Evolutionary conservation across 257 asterid species (phyloP).

Genomic region (Plectranthus barbatus): DNA sequence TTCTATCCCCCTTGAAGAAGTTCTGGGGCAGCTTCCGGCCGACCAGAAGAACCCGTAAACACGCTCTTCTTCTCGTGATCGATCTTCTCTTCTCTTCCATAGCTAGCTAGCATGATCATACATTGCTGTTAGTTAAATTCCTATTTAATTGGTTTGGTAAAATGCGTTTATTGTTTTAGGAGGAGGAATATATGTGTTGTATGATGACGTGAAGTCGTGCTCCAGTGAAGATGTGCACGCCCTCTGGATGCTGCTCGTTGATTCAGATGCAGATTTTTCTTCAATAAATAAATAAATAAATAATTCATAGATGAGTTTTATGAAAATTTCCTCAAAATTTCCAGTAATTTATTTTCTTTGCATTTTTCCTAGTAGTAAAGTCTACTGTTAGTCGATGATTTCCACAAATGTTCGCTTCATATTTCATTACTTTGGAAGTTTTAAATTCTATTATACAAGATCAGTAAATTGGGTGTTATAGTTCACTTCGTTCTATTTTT

Average conservation of each 20-base stretch:
- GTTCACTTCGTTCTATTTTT: no score
- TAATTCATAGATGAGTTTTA: no score
- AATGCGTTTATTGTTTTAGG: slow-evolving; percentile 23
- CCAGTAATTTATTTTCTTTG: no score
- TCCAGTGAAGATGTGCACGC: slow-evolving; percentile 72
- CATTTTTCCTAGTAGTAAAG: no score
- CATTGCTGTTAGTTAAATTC: no score
- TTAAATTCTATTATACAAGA: no score
- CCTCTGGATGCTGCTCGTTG: slow-evolving; percentile 50
- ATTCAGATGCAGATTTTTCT: slow-evolving; percentile 27
- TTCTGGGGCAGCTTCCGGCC: slow-evolving; percentile 32
- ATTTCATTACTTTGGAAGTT: background rate
- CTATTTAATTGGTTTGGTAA: no score
- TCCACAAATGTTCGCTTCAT: background rate
- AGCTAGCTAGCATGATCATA: no score
- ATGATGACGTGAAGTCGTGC: slow-evolving; percentile 62
- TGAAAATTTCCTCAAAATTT: background rate
- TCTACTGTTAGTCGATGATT: background rate
- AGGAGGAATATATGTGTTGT: slow-evolving; percentile 37
- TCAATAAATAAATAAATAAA: background rate
- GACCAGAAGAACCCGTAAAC: slow-evolving; percentile 29
- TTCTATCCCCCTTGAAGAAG: slow-evolving; percentile 46
- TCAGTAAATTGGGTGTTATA: no score
- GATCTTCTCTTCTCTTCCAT: no score
- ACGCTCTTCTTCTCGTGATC: no score